Evolutionary conservation across 257 asterid genomes (phyloP).

Genomic region (Rehmannia glutinosa): DNA sequence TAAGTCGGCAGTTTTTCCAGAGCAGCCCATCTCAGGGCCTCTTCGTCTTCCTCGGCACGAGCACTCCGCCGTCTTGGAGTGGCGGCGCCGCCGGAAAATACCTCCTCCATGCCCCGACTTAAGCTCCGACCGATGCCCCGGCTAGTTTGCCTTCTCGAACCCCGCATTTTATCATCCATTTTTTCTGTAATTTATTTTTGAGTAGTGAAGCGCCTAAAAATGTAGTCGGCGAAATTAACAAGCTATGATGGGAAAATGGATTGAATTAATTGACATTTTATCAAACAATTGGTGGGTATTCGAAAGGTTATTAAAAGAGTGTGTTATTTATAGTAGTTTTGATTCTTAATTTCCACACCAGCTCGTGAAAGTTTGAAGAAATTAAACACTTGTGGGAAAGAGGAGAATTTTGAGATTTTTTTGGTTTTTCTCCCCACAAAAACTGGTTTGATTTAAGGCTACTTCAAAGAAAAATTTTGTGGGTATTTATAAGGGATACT

Average conservation of each 20-base stretch:
- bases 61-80: conserved; percentile 29
- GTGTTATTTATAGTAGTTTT: background rate
- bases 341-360: background rate
- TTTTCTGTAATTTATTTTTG: background rate
- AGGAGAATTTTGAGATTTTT: background rate
- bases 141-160: conserved; percentile 37
- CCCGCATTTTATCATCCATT: conserved; percentile 35
- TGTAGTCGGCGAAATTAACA: background rate
- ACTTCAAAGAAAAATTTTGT: no score
- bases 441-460: no score
- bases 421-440: conserved; percentile 21
- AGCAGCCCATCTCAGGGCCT: conserved; percentile 87
- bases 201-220: background rate
- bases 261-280: background rate
- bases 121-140: conserved; percentile 28
- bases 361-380: background rate
- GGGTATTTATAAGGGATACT: no score
- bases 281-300: conserved; percentile 2
- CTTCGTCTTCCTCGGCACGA: conserved; percentile 73
- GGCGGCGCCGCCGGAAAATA: conserved; percentile 18
- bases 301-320: background rate
- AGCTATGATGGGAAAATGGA: background rate
- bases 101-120: conserved; percentile 45
- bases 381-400: background rate
- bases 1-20: conserved; percentile 82